A percentile compares a stretch with the other conserved stretches of the same genome.
Conservation (phyloP, 2,329 filamentous ascomycete genomes). For the Emericellopsis atlantica region DNA sequence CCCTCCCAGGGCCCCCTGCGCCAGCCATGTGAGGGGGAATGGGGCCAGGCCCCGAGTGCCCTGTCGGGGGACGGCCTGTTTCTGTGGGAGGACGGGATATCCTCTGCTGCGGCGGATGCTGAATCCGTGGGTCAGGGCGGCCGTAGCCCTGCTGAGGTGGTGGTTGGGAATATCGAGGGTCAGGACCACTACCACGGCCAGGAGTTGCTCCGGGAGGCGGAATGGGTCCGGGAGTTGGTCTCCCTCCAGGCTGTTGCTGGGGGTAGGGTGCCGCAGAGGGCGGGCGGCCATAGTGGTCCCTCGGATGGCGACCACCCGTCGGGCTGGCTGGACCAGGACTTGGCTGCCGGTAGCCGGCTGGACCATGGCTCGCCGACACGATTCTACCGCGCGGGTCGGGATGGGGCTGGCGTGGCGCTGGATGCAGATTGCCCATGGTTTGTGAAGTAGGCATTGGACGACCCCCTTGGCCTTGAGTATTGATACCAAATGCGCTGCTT, state of each 20-base stretch:
- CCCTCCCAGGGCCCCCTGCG: slow-evolving; percentile 15
- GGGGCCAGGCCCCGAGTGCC: slow-evolving; percentile 1
- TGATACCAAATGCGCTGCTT: slow-evolving; percentile 40
- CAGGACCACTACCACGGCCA: slow-evolving; percentile 12
- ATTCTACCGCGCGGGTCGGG: slow-evolving; percentile 27
- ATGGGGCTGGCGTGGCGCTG: slow-evolving; percentile 17
- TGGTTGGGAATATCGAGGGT: slow-evolving; percentile 15
- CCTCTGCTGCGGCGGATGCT: not conserved
- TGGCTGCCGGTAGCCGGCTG: slow-evolving; percentile 24
- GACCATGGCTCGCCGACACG: slow-evolving; percentile 27
- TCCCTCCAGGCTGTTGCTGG: slow-evolving; percentile 10
- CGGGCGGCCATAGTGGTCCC: slow-evolving; percentile 10
- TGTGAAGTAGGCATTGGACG: slow-evolving; percentile 10
- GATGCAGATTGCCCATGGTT: slow-evolving; percentile 32
- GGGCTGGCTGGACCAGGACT: slow-evolving; percentile 12
- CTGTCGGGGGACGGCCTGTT: slow-evolving; percentile 3
- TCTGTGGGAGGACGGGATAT: not conserved
- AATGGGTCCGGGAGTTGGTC: slow-evolving; percentile 8
- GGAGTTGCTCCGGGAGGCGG: not conserved
- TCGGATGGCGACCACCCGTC: slow-evolving; percentile 7
- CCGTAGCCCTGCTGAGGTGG: not conserved
- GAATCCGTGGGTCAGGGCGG: slow-evolving; percentile 11
- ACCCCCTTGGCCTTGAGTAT: slow-evolving; percentile 18
- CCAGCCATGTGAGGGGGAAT: not conserved
- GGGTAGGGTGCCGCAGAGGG: slow-evolving; percentile 11